phyloP scores from a whole-genome alignment of 495 filamentous ascomycete species.

The Penicillium herquei region DNA sequence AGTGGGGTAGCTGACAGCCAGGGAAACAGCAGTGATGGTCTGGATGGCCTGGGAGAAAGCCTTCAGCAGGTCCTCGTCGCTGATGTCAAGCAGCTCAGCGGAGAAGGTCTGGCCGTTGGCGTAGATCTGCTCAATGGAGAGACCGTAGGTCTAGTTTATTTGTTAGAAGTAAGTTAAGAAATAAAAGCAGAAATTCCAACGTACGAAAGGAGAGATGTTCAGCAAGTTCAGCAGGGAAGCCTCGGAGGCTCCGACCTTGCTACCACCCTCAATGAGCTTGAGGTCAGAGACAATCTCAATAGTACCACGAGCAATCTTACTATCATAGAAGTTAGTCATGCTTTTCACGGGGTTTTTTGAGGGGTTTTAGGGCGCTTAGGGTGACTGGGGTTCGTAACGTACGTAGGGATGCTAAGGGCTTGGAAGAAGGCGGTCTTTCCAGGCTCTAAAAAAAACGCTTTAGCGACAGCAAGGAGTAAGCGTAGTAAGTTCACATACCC shows the following conservation, averaged over 20 bases:
- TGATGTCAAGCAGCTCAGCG: slow-evolving; percentile 82
- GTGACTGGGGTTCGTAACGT: no score
- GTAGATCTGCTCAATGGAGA: slow-evolving; percentile 94
- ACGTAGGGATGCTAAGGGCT: slow-evolving; percentile 98
- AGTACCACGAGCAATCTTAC: slow-evolving; percentile 99
- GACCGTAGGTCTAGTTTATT: slow-evolving; percentile 92
- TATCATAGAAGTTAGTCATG: no score
- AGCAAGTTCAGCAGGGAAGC: slow-evolving; percentile 98
- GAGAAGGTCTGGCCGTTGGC: slow-evolving; percentile 90
- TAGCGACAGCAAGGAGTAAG: no score
- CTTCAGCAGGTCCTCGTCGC: slow-evolving; percentile 86
- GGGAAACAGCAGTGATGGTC: slow-evolving; percentile 85
- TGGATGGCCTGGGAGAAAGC: slow-evolving; percentile 76
- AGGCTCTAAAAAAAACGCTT: no score
- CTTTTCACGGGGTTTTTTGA: no score
- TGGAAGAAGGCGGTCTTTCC: slow-evolving; percentile 99
- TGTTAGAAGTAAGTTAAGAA: not conserved
- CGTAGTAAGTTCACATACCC: no score
- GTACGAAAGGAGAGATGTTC: slow-evolving; percentile 76
- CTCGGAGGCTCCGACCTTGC: slow-evolving; percentile 97
- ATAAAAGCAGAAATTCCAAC: no score
- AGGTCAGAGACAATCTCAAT: slow-evolving; percentile 99
- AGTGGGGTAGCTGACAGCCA: slow-evolving; percentile 91
- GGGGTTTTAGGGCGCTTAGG: no score
- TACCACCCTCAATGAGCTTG: slow-evolving; percentile 91